phyloP scores from a whole-genome alignment of 805 yeast species.

The Scheffersomyces stipitis region DNA sequence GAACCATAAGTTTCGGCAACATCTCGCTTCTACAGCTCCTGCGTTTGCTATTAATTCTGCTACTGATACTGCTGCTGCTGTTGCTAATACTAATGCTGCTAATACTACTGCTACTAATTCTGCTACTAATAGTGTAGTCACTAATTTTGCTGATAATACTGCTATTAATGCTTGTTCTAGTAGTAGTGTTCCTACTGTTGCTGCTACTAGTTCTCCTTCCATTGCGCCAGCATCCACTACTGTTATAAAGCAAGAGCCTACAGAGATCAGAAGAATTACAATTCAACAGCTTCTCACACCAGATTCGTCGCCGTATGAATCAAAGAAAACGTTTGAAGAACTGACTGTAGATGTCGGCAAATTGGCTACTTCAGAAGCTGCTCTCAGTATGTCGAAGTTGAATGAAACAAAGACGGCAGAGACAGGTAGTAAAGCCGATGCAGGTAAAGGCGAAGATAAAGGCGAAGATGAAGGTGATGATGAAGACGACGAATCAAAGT shows the following conservation, averaged over 20 bases:
- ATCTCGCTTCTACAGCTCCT: neutral
- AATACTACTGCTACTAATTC: too few species aligned
- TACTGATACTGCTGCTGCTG: too few species aligned
- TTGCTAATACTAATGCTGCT: too few species aligned
- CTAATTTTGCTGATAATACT: too few species aligned
- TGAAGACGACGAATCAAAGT: slow-evolving; percentile 5
- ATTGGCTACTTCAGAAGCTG: slow-evolving; percentile 4
- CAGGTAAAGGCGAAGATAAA: neutral
- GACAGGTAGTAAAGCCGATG: neutral
- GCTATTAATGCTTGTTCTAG: too few species aligned
- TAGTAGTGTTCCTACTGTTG: neutral
- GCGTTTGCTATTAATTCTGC: too few species aligned
- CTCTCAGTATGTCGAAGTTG: slow-evolving; percentile 3
- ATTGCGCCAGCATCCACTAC: slow-evolving; percentile 2
- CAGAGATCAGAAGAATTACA: slow-evolving; percentile 7
- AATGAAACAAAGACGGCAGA: slow-evolving; percentile 1
- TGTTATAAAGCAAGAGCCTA: neutral
- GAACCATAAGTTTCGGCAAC: slow-evolving; percentile 14
- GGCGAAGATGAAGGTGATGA: slow-evolving; percentile 6
- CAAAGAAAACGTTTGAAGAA: slow-evolving; percentile 2
- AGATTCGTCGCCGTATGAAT: slow-evolving; percentile 34
- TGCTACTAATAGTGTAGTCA: too few species aligned
- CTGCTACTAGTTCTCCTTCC: neutral
- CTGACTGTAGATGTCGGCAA: neutral
- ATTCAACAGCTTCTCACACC: slow-evolving; percentile 36